Conservation (phyloP, 805 yeast genomes). For the Pichia rugopelliculosa region DNA sequence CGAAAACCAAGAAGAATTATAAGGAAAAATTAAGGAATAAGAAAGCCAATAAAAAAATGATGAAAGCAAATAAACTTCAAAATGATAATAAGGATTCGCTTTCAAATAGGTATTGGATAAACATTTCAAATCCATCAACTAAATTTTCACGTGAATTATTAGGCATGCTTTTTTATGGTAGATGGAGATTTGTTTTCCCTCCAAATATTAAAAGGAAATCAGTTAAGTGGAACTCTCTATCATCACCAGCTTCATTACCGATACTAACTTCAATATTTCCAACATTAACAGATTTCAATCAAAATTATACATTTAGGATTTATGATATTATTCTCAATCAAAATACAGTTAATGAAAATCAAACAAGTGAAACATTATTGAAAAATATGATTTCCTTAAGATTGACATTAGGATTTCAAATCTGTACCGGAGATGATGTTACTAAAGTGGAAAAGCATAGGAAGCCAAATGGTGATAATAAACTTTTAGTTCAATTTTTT, state of each 20-base stretch:
- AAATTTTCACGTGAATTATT: constrained; percentile 49
- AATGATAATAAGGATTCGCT: constrained; percentile 11
- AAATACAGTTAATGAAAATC: constrained; percentile 45
- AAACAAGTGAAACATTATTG: constrained; percentile 55
- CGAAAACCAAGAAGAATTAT: neutral
- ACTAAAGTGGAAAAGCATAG: constrained; percentile 56
- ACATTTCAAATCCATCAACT: constrained; percentile 70
- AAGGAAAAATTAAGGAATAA: neutral
- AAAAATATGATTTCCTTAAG: constrained; percentile 84
- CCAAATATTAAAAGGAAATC: constrained; percentile 53
- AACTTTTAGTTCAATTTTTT: constrained; percentile 46
- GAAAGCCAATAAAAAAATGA: neutral
- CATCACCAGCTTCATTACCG: constrained; percentile 92
- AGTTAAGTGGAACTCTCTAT: constrained; percentile 88
- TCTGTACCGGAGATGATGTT: constrained; percentile 69
- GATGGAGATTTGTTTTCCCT: constrained; percentile 92
- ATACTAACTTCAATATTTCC: constrained; percentile 77
- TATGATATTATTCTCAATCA: constrained; percentile 67
- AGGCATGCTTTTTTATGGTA: constrained; percentile 56
- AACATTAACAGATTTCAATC: constrained; percentile 53
- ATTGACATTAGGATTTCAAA: constrained; percentile 81
- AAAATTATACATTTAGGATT: constrained; percentile 71
- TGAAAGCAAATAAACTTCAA: constrained; percentile 1
- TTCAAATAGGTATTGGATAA: constrained; percentile 46
- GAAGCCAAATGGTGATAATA: constrained; percentile 48